phyloP scores from a whole-genome alignment of 2,329 filamentous ascomycete species.

The Cordyceps cicadae region DNA sequence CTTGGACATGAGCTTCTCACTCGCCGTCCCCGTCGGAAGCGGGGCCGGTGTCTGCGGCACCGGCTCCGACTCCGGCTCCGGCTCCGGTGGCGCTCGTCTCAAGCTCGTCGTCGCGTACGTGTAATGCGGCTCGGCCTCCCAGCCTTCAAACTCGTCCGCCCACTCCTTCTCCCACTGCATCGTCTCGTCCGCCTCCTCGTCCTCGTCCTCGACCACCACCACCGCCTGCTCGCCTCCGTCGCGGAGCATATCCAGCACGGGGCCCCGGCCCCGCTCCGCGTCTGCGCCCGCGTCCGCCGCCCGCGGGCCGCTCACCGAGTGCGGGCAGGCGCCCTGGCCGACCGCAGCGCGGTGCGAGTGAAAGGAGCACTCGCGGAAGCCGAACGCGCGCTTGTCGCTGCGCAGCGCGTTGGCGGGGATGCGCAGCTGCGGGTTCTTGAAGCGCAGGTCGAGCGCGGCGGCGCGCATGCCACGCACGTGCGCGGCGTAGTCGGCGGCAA shows the following conservation, averaged over 20 bases:
- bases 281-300: not conserved
- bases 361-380: constrained; percentile 54
- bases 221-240: not conserved
- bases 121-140: not conserved
- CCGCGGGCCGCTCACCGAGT: constrained; percentile 20
- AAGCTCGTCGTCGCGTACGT: not conserved
- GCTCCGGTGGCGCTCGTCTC: not conserved
- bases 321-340: constrained; percentile 46
- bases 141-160: not conserved
- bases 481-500: constrained; percentile 41
- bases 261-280: too few relatives aligned
- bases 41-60: too few relatives aligned
- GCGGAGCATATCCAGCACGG: constrained; percentile 3
- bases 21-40: not conserved
- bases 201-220: not conserved
- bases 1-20: not conserved
- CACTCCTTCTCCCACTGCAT: constrained; percentile 9
- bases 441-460: constrained; percentile 41
- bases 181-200: not conserved
- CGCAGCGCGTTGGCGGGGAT: constrained; percentile 47
- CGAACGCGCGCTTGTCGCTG: constrained; percentile 49
- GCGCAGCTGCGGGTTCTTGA: constrained; percentile 54
- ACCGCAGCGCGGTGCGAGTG: constrained; percentile 49
- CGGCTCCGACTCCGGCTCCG: not conserved
- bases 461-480: constrained; percentile 45